Conservation (phyloP, 805 yeast genomes). For the Pichia deserticola region DNA sequence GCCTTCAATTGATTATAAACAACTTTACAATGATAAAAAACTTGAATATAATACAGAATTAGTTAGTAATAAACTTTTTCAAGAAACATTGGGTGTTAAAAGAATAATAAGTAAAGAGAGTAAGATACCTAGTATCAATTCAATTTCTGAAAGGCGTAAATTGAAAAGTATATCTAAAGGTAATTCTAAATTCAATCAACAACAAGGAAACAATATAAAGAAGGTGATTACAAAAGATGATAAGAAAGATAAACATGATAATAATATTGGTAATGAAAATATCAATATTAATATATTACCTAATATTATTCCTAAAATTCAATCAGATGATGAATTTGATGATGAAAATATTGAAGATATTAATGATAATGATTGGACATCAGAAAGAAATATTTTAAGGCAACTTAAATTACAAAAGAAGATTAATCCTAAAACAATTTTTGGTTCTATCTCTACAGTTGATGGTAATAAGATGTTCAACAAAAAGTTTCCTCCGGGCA, state of each 20-base stretch:
- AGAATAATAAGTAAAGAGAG: background rate
- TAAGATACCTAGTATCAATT: background rate
- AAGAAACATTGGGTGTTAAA: background rate
- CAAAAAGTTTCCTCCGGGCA: constrained; percentile 15
- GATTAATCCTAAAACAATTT: constrained; percentile 20
- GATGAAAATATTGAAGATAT: background rate
- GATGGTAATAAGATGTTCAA: constrained; percentile 21
- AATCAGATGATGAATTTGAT: background rate
- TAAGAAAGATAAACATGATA: background rate
- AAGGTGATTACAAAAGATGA: background rate
- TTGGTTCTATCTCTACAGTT: constrained; percentile 19
- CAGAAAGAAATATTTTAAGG: background rate
- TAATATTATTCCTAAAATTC: background rate
- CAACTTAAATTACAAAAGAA: constrained; percentile 1
- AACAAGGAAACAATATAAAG: background rate
- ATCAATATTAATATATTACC: background rate
- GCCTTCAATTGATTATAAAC: constrained; percentile 7
- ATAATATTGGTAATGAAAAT: background rate
- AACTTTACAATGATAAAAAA: background rate
- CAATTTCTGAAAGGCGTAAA: background rate
- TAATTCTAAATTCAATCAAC: background rate
- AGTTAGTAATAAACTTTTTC: background rate
- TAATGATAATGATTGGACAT: background rate
- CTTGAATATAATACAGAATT: background rate
- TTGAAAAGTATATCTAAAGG: background rate